These are phyloP conservation scores for Thalassiosira hispida DNA, from an alignment of 352 stramenopile genomes.

Conservation along the genomic window DNA sequence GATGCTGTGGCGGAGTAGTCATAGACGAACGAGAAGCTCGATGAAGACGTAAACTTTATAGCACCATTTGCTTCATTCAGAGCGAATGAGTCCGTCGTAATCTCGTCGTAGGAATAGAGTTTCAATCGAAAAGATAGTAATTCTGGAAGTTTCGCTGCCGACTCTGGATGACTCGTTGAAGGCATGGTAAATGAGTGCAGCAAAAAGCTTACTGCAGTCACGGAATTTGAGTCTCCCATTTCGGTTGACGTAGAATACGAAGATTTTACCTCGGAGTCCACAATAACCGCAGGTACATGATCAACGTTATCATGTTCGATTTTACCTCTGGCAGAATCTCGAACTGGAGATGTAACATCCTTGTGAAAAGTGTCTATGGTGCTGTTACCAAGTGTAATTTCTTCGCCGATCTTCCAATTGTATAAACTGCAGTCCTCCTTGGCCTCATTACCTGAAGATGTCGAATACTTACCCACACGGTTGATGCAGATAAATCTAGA, in stretches of 20 bases:
- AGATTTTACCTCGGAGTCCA: too few species aligned
- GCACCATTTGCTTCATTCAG: not conserved
- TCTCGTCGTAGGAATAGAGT: conserved; percentile 22
- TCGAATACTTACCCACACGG: too few species aligned
- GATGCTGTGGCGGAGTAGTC: conserved; percentile 14
- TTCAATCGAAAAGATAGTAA: conserved; percentile 40
- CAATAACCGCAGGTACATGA: too few species aligned
- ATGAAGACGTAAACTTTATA: conserved; percentile 27
- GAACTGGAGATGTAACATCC: not conserved
- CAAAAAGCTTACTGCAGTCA: conserved; percentile 25
- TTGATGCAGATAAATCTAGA: conserved; percentile 18
- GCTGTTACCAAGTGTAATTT: conserved; percentile 28
- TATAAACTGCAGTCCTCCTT: conserved; percentile 15
- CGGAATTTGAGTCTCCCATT: conserved; percentile 22
- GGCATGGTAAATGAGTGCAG: conserved; percentile 24
- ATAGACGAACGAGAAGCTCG: conserved; percentile 42
- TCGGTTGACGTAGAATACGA: conserved; percentile 32
- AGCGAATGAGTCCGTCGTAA: conserved; percentile 13
- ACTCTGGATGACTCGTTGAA: not conserved
- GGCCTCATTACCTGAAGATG: not conserved
- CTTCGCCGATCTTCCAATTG: conserved; percentile 9
- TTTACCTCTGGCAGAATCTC: not conserved
- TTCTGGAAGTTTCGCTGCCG: conserved; percentile 12
- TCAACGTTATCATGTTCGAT: not conserved
- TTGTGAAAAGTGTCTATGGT: not conserved